phyloP scores from a whole-genome alignment of 176 grass and related monocot genomes.

The Tillandsia fasciculata region DNA sequence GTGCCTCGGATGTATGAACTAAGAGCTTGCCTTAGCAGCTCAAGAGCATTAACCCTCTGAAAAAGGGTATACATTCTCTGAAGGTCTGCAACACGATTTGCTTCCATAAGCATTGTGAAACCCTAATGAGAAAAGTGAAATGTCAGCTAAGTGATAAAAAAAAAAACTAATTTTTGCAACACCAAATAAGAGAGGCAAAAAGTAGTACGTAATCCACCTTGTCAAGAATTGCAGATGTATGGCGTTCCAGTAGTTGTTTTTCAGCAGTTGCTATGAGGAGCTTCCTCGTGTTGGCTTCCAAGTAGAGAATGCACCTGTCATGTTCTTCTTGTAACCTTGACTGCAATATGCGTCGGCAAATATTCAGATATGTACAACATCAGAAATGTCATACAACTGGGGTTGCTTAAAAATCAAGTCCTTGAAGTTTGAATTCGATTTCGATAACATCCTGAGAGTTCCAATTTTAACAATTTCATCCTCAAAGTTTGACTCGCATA shows the following conservation, averaged over 20 bases:
- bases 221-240: constrained; percentile 93
- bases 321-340: constrained; percentile 97
- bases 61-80: constrained; percentile 86
- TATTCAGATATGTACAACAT: neutral
- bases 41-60: constrained; percentile 92
- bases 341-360: constrained; percentile 31
- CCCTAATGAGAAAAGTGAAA: constrained; percentile 39
- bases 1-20: constrained; percentile 80
- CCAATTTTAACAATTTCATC: neutral
- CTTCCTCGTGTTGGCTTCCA: constrained; percentile 88
- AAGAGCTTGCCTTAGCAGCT: constrained; percentile 75
- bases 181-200: neutral
- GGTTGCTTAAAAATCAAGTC: too few relatives aligned
- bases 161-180: neutral
- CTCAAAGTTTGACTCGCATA: too few relatives aligned
- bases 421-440: too few relatives aligned
- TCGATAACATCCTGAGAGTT: too few relatives aligned
- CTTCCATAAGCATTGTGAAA: constrained; percentile 92
- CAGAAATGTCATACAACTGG: neutral
- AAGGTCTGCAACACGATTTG: constrained; percentile 79
- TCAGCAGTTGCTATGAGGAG: constrained; percentile 76
- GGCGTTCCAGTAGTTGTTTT: constrained; percentile 76
- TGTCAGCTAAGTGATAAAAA: constrained; percentile 2
- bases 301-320: constrained; percentile 91
- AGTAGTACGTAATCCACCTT: constrained; percentile 38